Conservation (phyloP, 495 filamentous ascomycete species). For the Podospora fimiseda region DNA sequence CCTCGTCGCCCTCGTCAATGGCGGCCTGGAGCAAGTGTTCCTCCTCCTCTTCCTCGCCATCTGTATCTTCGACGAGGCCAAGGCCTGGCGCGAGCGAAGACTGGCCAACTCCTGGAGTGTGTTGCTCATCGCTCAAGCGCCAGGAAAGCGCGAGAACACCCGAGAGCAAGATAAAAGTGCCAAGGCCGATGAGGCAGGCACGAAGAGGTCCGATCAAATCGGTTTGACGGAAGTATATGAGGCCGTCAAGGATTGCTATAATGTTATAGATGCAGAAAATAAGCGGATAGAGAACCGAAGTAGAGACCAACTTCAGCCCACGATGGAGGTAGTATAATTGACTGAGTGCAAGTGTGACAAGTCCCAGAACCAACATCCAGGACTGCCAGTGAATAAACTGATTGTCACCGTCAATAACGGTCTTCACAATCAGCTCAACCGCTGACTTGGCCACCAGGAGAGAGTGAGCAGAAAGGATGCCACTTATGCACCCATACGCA, state of each 20-base stretch:
- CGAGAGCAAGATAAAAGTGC: slow-evolving; percentile 75
- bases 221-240: slow-evolving; percentile 93
- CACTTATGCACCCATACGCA: slow-evolving; percentile 82
- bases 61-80: slow-evolving; percentile 60
- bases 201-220: slow-evolving; percentile 67
- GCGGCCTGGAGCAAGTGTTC: slow-evolving; percentile 30
- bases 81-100: slow-evolving; percentile 62
- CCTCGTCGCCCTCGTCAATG: slow-evolving; percentile 35
- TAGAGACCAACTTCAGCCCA: slow-evolving; percentile 89
- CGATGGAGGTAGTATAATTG: slow-evolving; percentile 95
- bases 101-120: slow-evolving; percentile 52
- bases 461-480: slow-evolving; percentile 88
- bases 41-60: slow-evolving; percentile 48
- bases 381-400: slow-evolving; percentile 98
- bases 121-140: slow-evolving; percentile 72
- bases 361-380: slow-evolving; percentile 82
- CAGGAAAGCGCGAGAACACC: slow-evolving; percentile 92
- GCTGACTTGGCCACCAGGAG: slow-evolving; percentile 93
- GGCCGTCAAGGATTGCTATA: slow-evolving; percentile 91
- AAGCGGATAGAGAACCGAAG: slow-evolving; percentile 92
- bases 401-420: slow-evolving; percentile 78
- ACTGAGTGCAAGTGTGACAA: slow-evolving; percentile 75
- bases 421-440: slow-evolving; percentile 92
- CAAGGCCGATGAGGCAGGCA: slow-evolving; percentile 78
- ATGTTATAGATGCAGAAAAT: slow-evolving; percentile 99